phyloP scores from a whole-genome alignment of 148 eudicot species.

The Chenopodium formosanum region DNA sequence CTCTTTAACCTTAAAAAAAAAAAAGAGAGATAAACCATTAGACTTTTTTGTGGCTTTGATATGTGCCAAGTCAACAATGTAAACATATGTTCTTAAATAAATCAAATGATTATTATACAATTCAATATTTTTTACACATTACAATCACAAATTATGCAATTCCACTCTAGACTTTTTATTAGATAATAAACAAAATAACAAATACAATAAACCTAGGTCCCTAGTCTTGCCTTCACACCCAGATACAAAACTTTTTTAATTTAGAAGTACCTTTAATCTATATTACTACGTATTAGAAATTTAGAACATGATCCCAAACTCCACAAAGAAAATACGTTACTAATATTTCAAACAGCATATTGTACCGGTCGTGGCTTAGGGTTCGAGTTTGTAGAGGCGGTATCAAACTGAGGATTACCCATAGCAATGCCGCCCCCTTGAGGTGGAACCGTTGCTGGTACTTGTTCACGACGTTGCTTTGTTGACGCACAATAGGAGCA shows the following conservation, averaged over 20 bases:
- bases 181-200: too few species aligned
- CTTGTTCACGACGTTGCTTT: background rate
- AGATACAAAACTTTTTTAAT: too few species aligned
- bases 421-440: slow-evolving; percentile 8
- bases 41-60: too few species aligned
- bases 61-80: too few species aligned
- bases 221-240: too few species aligned
- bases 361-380: background rate
- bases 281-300: background rate
- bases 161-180: background rate
- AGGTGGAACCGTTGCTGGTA: background rate
- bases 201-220: too few species aligned
- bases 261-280: background rate
- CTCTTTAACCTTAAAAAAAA: too few species aligned
- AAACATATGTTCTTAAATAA: too few species aligned
- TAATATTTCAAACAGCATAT: background rate
- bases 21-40: too few species aligned
- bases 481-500: background rate
- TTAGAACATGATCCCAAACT: background rate
- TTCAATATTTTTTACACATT: too few species aligned
- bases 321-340: background rate
- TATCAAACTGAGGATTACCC: slow-evolving; percentile 5
- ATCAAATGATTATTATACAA: too few species aligned
- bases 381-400: background rate
- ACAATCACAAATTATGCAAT: background rate